Conservation (phyloP, 306 rosid species). For the Cucurbita argyrosperma region DNA sequence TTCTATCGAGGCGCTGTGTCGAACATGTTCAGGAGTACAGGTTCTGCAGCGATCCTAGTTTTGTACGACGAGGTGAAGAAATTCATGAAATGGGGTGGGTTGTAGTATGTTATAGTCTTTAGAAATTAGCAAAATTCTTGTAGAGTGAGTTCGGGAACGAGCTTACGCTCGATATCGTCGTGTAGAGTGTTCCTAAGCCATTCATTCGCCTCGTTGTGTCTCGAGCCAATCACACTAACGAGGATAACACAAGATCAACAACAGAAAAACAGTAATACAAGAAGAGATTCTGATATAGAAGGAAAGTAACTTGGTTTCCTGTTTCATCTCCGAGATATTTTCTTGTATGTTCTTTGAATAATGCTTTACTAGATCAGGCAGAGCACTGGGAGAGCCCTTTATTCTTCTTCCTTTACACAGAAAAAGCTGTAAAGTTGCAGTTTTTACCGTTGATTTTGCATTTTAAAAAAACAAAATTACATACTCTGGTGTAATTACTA, state of each 20-base stretch:
- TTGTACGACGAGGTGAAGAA: slow-evolving; percentile 85
- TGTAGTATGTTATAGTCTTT: slow-evolving; percentile 19
- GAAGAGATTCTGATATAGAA: slow-evolving; percentile 3
- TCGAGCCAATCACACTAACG: not conserved
- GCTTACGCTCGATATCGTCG: not conserved
- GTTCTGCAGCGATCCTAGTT: slow-evolving; percentile 87
- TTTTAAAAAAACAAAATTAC: too few relatives aligned
- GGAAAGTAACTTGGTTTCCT: not conserved
- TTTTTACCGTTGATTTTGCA: too few relatives aligned
- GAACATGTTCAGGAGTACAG: slow-evolving; percentile 75
- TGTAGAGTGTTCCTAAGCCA: not conserved
- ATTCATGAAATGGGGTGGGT: slow-evolving; percentile 57
- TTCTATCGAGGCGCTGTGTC: slow-evolving; percentile 83
- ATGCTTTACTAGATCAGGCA: not conserved
- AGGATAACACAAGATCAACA: not conserved
- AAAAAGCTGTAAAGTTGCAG: not conserved
- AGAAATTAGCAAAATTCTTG: slow-evolving; percentile 3
- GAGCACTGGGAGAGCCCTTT: not conserved
- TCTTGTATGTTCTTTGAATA: not conserved
- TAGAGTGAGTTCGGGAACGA: not conserved
- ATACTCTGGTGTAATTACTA: too few relatives aligned
- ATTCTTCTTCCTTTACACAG: not conserved
- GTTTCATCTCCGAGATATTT: not conserved
- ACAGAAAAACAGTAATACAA: not conserved
- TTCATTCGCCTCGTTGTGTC: not conserved